Evolutionary conservation across 23 red algal species (phyloP).

Genomic region (Chondrus crispus): DNA sequence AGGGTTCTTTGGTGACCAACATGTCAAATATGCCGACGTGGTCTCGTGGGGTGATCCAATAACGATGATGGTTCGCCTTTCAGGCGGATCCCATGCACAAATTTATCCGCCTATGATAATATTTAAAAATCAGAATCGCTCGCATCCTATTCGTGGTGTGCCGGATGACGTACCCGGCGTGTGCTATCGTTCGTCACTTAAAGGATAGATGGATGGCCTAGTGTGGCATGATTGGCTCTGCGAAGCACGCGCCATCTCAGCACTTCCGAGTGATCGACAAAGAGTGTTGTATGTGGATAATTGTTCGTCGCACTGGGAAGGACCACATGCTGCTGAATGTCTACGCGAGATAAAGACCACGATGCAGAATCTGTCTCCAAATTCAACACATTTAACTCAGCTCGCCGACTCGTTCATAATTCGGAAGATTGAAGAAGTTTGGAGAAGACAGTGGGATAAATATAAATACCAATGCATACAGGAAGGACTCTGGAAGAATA

Average conservation of each 20-base stretch:
- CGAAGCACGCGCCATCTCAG: background rate
- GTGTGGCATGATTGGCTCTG: background rate
- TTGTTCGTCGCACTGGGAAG: background rate
- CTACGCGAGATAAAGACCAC: background rate
- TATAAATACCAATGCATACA: background rate
- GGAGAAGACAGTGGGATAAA: background rate
- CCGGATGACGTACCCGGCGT: background rate
- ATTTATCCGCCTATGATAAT: background rate
- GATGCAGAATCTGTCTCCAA: background rate
- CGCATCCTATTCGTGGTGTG: background rate
- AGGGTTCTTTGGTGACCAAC: background rate
- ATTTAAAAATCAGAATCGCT: background rate
- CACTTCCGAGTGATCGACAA: background rate
- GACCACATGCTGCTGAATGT: background rate
- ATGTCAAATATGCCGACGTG: background rate
- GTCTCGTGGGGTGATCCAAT: background rate
- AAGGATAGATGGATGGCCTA: background rate
- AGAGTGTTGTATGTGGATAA: background rate
- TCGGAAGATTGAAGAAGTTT: background rate
- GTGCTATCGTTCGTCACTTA: background rate
- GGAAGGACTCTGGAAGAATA: background rate
- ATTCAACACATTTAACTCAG: background rate
- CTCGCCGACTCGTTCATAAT: background rate
- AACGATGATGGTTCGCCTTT: background rate
- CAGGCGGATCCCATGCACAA: background rate